Evolutionary conservation across 192 early-diverging fungal genomes (phyloP).

Genomic region (Entomortierella chlamydospora): DNA sequence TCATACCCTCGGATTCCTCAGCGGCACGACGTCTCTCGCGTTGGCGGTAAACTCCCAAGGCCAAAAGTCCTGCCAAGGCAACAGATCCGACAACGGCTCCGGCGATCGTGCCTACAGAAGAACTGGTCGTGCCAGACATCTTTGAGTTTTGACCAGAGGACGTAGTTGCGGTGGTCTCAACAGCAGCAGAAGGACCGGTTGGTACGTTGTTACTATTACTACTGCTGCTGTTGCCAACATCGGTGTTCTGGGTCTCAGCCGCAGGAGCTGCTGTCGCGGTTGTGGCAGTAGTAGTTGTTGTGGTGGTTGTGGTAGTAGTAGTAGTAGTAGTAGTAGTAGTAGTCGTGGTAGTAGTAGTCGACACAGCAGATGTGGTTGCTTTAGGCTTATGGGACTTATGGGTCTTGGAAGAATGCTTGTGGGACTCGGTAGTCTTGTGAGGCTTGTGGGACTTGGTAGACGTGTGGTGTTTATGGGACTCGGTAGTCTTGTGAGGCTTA

Average conservation of each 20-base stretch:
- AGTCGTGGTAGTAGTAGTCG: neutral
- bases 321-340: too few species aligned
- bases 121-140: conserved; percentile 29
- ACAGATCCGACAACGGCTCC: conserved; percentile 38
- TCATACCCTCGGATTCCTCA: neutral
- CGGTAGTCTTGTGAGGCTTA: conserved; percentile 16
- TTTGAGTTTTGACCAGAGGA: too few species aligned
- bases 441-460: conserved; percentile 6
- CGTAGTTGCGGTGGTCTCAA: too few species aligned
- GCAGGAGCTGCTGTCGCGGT: too few species aligned
- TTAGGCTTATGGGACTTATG: conserved; percentile 1
- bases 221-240: neutral
- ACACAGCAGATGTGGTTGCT: neutral
- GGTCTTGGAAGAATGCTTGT: conserved; percentile 19
- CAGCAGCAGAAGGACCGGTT: too few species aligned
- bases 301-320: neutral
- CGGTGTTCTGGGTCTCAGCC: too few species aligned
- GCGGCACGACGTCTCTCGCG: conserved; percentile 16
- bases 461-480: conserved; percentile 5
- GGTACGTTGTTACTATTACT: too few species aligned
- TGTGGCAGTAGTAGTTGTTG: neutral
- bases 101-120: conserved; percentile 13
- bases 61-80: conserved; percentile 30
- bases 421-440: neutral
- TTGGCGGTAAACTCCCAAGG: conserved; percentile 38